Conservation (phyloP, 306 rosid genomes). For the Trifolium repens region DNA sequence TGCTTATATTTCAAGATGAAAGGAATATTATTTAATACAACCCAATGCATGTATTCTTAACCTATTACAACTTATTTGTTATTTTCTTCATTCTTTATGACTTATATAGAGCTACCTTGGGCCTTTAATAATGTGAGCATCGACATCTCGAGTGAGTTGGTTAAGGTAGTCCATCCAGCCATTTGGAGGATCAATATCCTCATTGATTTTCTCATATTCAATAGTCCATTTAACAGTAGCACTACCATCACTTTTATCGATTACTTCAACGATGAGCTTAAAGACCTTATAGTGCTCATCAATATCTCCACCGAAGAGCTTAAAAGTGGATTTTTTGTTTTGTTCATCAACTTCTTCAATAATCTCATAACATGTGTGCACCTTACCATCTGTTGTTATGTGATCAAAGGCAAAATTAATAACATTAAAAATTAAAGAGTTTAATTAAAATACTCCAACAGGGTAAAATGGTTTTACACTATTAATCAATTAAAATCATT, state of each 20-base stretch:
- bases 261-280: background rate
- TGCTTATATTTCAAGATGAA: no score
- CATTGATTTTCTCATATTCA: conserved; percentile 42
- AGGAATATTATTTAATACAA: no score
- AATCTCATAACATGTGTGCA: conserved; percentile 18
- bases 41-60: no score
- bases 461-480: no score
- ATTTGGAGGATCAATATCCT: conserved; percentile 39
- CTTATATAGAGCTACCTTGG: no score
- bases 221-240: conserved; percentile 24
- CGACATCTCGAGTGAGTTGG: conserved; percentile 19
- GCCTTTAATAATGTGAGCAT: conserved; percentile 26
- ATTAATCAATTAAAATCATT: no score
- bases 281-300: background rate
- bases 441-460: no score
- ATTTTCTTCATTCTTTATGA: no score
- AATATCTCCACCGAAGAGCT: conserved; percentile 30
- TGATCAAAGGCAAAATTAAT: background rate
- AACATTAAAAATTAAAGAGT: background rate
- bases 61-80: no score
- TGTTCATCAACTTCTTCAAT: background rate
- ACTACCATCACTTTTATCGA: background rate
- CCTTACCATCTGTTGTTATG: conserved; percentile 21
- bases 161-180: background rate
- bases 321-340: background rate